These are phyloP conservation scores for Cladosporium colombiae DNA, from an alignment of 2,329 filamentous ascomycete species.

Conservation along the genomic window DNA sequence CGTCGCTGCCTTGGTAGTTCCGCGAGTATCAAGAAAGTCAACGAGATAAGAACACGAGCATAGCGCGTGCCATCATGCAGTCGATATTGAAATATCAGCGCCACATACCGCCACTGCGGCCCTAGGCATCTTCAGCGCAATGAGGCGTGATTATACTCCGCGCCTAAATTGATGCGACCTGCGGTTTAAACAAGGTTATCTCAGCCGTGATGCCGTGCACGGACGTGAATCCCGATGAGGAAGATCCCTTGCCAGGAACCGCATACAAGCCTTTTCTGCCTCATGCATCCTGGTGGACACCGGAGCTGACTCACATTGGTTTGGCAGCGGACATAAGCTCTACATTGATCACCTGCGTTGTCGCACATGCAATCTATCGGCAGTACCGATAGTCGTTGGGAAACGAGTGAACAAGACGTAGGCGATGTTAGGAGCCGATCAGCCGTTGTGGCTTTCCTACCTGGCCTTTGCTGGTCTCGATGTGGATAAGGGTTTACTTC, in stretches of 20 bases:
- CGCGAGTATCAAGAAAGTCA: not conserved
- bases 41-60: not conserved
- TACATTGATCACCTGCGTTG: not conserved
- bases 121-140: not conserved
- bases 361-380: not conserved
- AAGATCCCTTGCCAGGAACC: conserved; percentile 8
- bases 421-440: not conserved
- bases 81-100: conserved; percentile 2
- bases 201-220: conserved; percentile 9
- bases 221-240: not conserved
- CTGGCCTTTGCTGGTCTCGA: not conserved
- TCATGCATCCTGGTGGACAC: not conserved
- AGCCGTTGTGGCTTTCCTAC: conserved; percentile 1
- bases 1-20: not conserved
- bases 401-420: not conserved
- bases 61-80: conserved; percentile 4
- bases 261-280: conserved; percentile 5
- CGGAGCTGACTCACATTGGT: not conserved
- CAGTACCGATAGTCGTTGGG: not conserved
- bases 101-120: not conserved
- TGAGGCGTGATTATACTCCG: not conserved
- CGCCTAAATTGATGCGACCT: conserved; percentile 2
- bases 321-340: not conserved
- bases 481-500: not conserved
- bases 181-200: conserved; percentile 5